Base-by-base conservation (phyloP, 2,329 filamentous ascomycete species). In the Cladosporium sp. region DNA sequence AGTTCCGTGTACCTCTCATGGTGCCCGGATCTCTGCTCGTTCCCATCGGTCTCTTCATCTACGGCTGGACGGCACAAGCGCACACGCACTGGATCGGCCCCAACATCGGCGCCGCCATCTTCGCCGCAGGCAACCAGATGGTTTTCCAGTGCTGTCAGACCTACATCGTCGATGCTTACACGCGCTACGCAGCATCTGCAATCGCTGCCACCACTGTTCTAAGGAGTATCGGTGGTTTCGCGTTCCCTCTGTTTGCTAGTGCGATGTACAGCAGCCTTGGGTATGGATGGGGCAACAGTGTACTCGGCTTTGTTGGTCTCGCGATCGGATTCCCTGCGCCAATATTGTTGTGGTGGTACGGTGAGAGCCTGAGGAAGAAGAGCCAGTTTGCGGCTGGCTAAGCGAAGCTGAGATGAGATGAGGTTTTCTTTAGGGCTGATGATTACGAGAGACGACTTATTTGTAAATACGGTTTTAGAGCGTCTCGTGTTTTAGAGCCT, bases 221-320 rank as follows among this genome's bases (percentile, higher is more conserved):
- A 30, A 74, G 83, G 28, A 83, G 78, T 1, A 72, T 86, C 55
- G 76, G 79, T 0, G 84, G 82, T 0, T 84, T 84, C 5, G 73
- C 84, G 0, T 79, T 88, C 1, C 86, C 86, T 0, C 73, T 88
- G 1, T 85, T 84, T 11, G 86, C 85, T 0, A 73, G 79, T 0
- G 74, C 76, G 66, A 67, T 83, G 78, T 82, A 80, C 60, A 58
- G 66, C 0, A 65, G 68, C 0, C 69, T 82, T 1, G 78, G 78
- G 0, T 72, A 80, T 28, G 80, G 78, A 3, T 81, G 79, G 79
- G 80, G 80, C 0, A 81, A 80, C 57, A 76, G 75, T 69, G 67
- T 85, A 71, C 63, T 88, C 69, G 80, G 81, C 64, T 80, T 85
- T 56, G 71, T 85, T 22, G 80, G 78, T 0, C 65, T 86, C 5